phyloP scores from a whole-genome alignment of 2,329 filamentous ascomycete species.

The Alternaria triticina region DNA sequence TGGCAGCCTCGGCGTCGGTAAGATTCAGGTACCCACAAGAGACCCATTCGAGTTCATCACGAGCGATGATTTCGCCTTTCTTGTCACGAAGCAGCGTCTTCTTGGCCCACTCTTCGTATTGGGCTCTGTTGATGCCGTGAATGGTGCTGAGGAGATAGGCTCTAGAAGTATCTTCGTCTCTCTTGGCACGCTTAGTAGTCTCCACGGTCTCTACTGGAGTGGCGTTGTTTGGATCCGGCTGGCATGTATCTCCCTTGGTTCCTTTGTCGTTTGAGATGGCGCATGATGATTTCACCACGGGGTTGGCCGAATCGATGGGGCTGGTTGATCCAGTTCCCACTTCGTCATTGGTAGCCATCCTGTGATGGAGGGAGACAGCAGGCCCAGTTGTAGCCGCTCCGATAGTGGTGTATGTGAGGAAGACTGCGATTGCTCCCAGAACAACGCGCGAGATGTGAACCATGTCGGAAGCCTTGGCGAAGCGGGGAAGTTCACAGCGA shows the following conservation, averaged over 20 bases:
- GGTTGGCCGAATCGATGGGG: neutral
- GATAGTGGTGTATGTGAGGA: neutral
- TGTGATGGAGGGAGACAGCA: neutral
- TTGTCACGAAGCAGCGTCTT: neutral
- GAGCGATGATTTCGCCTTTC: neutral
- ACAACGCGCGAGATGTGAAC: neutral
- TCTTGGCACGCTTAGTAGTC: neutral
- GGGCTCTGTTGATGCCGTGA: neutral
- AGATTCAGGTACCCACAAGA: neutral
- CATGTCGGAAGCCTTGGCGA: slow-evolving; percentile 1
- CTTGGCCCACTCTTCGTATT: neutral
- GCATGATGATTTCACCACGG: neutral
- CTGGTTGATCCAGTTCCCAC: neutral
- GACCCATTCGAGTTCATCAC: neutral
- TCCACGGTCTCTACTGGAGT: neutral
- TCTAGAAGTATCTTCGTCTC: neutral
- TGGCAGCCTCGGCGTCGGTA: neutral
- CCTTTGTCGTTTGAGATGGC: neutral
- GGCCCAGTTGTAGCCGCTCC: neutral
- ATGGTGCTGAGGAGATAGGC: neutral
- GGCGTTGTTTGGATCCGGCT: neutral
- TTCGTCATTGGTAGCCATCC: neutral
- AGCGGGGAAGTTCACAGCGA: neutral
- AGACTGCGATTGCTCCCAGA: neutral
- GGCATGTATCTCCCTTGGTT: neutral